A percentile compares a stretch with the other conserved stretches of the same genome.
phyloP scores from a whole-genome alignment of 2,329 filamentous ascomycete species.

The Colletotrichum sp. region DNA sequence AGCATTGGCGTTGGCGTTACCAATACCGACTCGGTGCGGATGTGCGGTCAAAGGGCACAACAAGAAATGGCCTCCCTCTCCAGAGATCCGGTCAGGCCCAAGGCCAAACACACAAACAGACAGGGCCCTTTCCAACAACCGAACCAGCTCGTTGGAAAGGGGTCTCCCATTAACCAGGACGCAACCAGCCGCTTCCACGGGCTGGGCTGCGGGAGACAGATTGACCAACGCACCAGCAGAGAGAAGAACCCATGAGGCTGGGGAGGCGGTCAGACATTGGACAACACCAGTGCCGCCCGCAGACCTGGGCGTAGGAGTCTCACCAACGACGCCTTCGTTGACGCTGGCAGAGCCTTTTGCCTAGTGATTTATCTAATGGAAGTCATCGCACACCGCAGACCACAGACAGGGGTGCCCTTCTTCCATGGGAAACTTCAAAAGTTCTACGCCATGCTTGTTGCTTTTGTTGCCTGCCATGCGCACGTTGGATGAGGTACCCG shows the following conservation, averaged over 20 bases:
- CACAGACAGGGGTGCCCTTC: not conserved
- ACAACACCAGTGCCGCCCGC: not conserved
- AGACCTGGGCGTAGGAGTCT: not conserved
- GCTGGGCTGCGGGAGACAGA: not conserved
- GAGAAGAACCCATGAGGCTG: not conserved
- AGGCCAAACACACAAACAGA: not conserved
- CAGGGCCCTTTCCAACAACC: not conserved
- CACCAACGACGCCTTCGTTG: not conserved
- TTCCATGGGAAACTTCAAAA: not conserved
- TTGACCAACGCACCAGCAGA: not conserved
- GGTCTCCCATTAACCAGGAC: not conserved
- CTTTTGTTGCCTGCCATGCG: constrained; percentile 2
- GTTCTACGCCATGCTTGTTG: constrained; percentile 7
- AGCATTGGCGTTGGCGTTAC: not conserved
- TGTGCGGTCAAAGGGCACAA: not conserved
- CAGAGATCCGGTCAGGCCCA: not conserved
- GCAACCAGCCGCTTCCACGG: not conserved
- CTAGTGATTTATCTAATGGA: not conserved
- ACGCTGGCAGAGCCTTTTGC: not conserved
- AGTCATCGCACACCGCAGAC: not conserved
- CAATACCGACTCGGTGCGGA: not conserved
- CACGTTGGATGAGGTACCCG: not conserved
- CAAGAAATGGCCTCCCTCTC: not conserved
- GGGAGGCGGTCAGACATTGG: not conserved
- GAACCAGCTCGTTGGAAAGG: constrained; percentile 3